Evolutionary conservation across 257 asterid species (phyloP).

Genomic region (Apocynum venetum): DNA sequence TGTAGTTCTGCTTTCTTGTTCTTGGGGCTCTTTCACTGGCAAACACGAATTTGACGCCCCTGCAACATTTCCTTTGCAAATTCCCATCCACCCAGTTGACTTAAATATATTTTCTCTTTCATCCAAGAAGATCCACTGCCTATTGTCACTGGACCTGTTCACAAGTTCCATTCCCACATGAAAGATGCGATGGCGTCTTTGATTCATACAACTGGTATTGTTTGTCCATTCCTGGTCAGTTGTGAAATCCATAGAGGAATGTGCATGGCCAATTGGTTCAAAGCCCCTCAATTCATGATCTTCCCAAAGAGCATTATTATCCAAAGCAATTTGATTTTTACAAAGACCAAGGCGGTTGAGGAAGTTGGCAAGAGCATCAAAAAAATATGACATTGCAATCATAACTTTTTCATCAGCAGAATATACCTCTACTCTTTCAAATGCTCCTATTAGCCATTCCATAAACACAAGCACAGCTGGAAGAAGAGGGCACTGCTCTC

Average conservation of each 20-base stretch:
- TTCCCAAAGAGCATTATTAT: slow-evolving; percentile 72
- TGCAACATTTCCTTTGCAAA: slow-evolving; percentile 18
- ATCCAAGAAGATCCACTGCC: slow-evolving; percentile 29
- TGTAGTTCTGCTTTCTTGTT: slow-evolving; percentile 5
- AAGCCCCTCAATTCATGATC: slow-evolving; percentile 86
- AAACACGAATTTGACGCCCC: slow-evolving; percentile 22
- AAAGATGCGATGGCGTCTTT: slow-evolving; percentile 45
- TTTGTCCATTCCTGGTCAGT: slow-evolving; percentile 36
- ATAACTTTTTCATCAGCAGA: slow-evolving; percentile 49
- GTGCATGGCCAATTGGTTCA: slow-evolving; percentile 48
- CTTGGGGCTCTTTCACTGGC: slow-evolving; percentile 13
- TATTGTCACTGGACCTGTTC: slow-evolving; percentile 19
- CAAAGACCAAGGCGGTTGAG: slow-evolving; percentile 38
- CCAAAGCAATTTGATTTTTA: slow-evolving; percentile 18
- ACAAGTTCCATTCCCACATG: slow-evolving; percentile 41
- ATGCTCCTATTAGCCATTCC: slow-evolving; percentile 69
- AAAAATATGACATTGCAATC: slow-evolving; percentile 57
- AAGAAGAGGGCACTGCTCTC: slow-evolving; percentile 46
- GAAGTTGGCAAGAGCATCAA: slow-evolving; percentile 48
- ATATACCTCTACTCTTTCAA: slow-evolving; percentile 36
- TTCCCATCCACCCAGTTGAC: slow-evolving; percentile 4
- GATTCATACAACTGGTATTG: slow-evolving; percentile 21
- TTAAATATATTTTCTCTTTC: slow-evolving; percentile 21
- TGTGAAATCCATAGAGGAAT: slow-evolving; percentile 47
- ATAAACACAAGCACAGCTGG: slow-evolving; percentile 66